Evolutionary conservation across 495 filamentous ascomycete species (phyloP).

Genomic region (Trichoderma reesei): DNA sequence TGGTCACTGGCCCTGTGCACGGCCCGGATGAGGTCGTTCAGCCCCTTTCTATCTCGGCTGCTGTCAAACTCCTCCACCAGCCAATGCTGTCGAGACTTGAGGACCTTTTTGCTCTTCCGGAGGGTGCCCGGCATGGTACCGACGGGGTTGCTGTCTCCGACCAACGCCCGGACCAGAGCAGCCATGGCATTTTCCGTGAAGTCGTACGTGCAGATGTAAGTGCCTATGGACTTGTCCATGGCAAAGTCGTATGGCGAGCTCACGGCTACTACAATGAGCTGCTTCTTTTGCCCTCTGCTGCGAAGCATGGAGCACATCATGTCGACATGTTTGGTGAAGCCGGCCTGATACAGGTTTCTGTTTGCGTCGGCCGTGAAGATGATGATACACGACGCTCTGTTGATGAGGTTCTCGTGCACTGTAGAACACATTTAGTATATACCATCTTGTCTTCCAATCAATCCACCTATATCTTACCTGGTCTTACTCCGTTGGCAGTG

Average conservation of each 20-base stretch:
- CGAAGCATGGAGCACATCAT: constrained; percentile 68
- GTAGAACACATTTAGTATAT: constrained; percentile 10
- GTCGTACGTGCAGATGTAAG: constrained; percentile 88
- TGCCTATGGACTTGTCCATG: constrained; percentile 77
- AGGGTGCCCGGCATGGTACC: constrained; percentile 72
- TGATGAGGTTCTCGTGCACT: constrained; percentile 83
- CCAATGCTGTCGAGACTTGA: constrained; percentile 79
- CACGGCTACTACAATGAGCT: constrained; percentile 75
- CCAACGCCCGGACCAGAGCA: constrained; percentile 69
- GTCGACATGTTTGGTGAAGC: constrained; percentile 87
- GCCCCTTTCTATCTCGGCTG: constrained; percentile 58
- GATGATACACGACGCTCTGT: constrained; percentile 74
- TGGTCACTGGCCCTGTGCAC: constrained; percentile 48
- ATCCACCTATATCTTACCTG: constrained; percentile 27
- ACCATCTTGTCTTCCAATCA: background rate
- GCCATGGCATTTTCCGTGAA: constrained; percentile 84
- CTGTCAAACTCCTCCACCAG: constrained; percentile 77
- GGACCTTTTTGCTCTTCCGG: constrained; percentile 68
- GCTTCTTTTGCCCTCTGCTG: constrained; percentile 52
- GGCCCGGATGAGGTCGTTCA: constrained; percentile 57
- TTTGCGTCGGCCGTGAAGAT: constrained; percentile 86
- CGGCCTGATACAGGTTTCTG: constrained; percentile 79
- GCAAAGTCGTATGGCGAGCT: constrained; percentile 93
- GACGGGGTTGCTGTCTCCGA: constrained; percentile 63
- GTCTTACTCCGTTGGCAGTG: constrained; percentile 78